These are phyloP conservation scores for Cicer judaicum DNA, from an alignment of 306 rosid species.

Conservation along the genomic window DNA sequence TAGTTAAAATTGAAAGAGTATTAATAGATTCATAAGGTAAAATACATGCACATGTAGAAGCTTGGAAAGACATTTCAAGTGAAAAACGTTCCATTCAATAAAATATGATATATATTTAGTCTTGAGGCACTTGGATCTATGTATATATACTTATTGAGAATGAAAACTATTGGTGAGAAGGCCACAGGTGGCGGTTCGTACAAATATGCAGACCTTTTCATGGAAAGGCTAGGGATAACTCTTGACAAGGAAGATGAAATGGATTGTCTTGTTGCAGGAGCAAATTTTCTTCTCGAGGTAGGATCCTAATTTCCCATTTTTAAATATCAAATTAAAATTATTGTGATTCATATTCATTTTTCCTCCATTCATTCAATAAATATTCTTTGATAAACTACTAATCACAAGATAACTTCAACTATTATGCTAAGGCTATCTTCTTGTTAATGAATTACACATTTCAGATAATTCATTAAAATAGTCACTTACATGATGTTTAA, in stretches of 20 bases:
- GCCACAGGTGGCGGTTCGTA: constrained; percentile 98
- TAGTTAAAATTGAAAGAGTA: constrained; percentile 36
- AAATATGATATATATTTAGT: constrained; percentile 34
- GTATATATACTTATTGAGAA: constrained; percentile 46
- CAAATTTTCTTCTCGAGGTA: constrained; percentile 96
- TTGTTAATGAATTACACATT: too few species aligned
- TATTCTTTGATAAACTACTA: not conserved
- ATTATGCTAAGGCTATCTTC: too few species aligned
- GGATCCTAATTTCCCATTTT: constrained; percentile 45
- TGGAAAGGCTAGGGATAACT: constrained; percentile 73
- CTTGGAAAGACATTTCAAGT: constrained; percentile 30
- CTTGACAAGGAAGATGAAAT: constrained; percentile 97
- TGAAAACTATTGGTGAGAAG: constrained; percentile 61
- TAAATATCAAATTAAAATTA: constrained; percentile 20
- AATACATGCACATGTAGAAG: not conserved
- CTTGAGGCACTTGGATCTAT: constrained; percentile 40
- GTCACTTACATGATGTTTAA: too few species aligned
- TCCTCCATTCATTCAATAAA: constrained; percentile 27
- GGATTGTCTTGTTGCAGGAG: constrained; percentile 97
- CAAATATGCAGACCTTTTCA: constrained; percentile 78
- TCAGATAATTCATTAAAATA: too few species aligned
- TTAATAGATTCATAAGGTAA: constrained; percentile 27
- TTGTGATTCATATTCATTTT: constrained; percentile 23
- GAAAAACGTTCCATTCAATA: constrained; percentile 7
- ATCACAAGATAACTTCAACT: too few species aligned